Evolutionary conservation across 2,329 filamentous ascomycete species (phyloP), one percentile per base, ranked within the genome.

Genomic region (Arthrobotrys pseudoclavata): DNA sequence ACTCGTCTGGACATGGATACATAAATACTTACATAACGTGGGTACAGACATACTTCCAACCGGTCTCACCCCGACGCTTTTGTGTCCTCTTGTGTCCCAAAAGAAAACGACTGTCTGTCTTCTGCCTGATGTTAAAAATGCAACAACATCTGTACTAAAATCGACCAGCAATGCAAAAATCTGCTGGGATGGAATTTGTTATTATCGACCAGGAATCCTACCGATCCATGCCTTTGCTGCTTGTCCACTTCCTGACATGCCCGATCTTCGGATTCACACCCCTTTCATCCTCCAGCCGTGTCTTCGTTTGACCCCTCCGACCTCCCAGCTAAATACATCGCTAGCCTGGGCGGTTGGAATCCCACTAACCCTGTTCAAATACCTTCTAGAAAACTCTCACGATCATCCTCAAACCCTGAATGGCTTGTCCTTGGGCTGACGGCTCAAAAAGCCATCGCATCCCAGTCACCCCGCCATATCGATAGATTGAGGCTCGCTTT

Each of bases 121-220:
- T 66, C 62, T 66, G 47, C 63, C 31, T 55, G 48, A 40, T 52
- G 45, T 52, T 31, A 13, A 68, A 42, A 67, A 67, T 37, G 20
- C 47, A 52, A 53, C 26, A 45, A 24, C 29, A 37, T 45, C 26
- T 12, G 20, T 24, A 50, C 47, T n/a, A 40, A 40, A 60, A 24
- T 7, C 12, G n/a, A 22, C 47, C 48, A 67, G 52, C 47, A 53
- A 55, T 53, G 47, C 24, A 50, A 29, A 45, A 68, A 57, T 45
- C 50, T 50, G 24, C 66, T 48, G 64, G 64, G 64, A 61, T 69
- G 24, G 66, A 69, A 69, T 69, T 69, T 69, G 66, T 69, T 69
- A 69, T 69, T 69, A 61, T 69, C 29, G 52, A 50, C 66, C 66
- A 61, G 66, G 66, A 69, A 61, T 69, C 50, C n/a, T 68, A 40